Evolutionary conservation across 805 yeast species (phyloP).

Genomic region (Metschnikowia similis): DNA sequence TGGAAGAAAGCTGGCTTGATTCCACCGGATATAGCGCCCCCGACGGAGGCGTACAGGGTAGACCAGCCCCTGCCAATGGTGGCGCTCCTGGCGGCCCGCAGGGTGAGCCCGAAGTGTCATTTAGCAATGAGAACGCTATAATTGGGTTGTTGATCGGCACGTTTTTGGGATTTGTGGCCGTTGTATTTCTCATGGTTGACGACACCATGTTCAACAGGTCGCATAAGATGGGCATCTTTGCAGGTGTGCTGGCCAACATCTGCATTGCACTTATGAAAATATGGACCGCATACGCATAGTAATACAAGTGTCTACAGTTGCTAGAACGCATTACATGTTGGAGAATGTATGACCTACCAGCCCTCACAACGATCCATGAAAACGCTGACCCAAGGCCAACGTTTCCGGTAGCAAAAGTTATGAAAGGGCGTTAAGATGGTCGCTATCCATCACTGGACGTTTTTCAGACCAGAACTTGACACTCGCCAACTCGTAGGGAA

Average conservation of each 20-base stretch:
- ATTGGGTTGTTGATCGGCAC: constrained; percentile 72
- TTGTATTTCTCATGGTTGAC: constrained; percentile 54
- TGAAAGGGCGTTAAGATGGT: constrained; percentile 47
- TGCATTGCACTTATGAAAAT: constrained; percentile 58
- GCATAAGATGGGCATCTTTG: constrained; percentile 63
- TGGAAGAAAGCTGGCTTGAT: constrained; percentile 89
- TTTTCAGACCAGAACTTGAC: constrained; percentile 49
- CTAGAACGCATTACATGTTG: background rate
- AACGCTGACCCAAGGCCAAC: constrained; percentile 17
- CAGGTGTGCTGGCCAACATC: constrained; percentile 67
- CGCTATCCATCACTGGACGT: constrained; percentile 35
- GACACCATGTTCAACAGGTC: constrained; percentile 59
- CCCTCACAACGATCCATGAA: constrained; percentile 35
- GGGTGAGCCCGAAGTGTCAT: background rate
- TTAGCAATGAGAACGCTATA: constrained; percentile 57
- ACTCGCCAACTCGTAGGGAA: constrained; percentile 48
- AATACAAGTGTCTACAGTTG: background rate
- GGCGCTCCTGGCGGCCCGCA: background rate
- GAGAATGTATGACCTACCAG: constrained; percentile 43
- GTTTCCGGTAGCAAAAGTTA: constrained; percentile 19
- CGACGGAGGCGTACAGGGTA: constrained; percentile 25
- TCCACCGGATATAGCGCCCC: constrained; percentile 37
- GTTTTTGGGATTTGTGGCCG: constrained; percentile 66
- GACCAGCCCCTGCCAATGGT: constrained; percentile 18
- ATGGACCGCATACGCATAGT: constrained; percentile 7